These are phyloP conservation scores for Ophiosphaerella narmari DNA, from an alignment of 2,329 filamentous ascomycete genomes.

Conservation along the genomic window DNA sequence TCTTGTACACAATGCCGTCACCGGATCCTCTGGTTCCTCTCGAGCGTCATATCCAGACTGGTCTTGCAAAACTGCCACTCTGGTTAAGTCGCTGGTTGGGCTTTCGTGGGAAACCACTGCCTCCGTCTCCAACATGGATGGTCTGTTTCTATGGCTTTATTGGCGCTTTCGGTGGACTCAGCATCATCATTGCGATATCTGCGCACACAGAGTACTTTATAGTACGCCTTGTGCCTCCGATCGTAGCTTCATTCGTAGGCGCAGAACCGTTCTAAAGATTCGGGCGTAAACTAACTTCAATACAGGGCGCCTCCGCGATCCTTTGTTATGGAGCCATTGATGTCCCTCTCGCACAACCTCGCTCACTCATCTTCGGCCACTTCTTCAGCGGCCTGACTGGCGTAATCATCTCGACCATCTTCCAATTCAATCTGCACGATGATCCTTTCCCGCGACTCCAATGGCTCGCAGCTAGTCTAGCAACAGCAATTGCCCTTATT, in stretches of 20 bases:
- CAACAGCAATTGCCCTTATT: constrained; percentile 49
- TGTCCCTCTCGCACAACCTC: constrained; percentile 52
- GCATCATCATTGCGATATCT: constrained; percentile 48
- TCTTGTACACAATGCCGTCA: constrained; percentile 20
- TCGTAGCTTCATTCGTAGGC: constrained; percentile 49
- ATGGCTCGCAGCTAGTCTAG: constrained; percentile 52
- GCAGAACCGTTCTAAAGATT: background rate
- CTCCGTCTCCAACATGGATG: constrained; percentile 34
- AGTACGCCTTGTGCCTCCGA: constrained; percentile 46
- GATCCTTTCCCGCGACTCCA: constrained; percentile 34
- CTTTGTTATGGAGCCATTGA: constrained; percentile 53
- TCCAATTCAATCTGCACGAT: constrained; percentile 43
- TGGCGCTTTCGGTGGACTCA: constrained; percentile 50
- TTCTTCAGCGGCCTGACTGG: constrained; percentile 51
- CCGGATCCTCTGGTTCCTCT: constrained; percentile 33
- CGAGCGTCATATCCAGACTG: constrained; percentile 35
- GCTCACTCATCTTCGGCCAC: constrained; percentile 51
- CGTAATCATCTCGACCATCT: constrained; percentile 51
- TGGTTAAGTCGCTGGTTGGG: constrained; percentile 70
- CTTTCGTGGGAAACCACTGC: constrained; percentile 39
- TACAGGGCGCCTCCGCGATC: constrained; percentile 51
- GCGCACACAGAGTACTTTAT: constrained; percentile 47
- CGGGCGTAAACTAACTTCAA: constrained; percentile 5
- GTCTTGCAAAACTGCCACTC: constrained; percentile 59
- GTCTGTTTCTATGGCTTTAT: constrained; percentile 50